These are phyloP conservation scores for Lactarius evosmus DNA, from an alignment of 768 basidiomycete genomes.

Conservation along the genomic window DNA sequence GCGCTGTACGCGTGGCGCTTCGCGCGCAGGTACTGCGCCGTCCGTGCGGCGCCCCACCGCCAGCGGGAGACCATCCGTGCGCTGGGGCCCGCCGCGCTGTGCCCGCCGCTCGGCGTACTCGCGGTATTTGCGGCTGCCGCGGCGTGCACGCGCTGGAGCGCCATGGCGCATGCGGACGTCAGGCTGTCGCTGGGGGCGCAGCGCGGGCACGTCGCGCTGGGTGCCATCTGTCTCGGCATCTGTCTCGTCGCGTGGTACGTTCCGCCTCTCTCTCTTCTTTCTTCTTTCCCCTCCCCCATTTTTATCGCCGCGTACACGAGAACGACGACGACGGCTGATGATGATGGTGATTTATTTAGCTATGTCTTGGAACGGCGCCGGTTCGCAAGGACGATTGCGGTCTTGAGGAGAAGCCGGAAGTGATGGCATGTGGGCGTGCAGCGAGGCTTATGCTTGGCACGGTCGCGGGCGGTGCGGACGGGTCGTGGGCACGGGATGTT, in stretches of 20 bases:
- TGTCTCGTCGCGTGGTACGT: neutral
- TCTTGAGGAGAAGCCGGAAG: neutral
- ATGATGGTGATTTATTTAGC: neutral
- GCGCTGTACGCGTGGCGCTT: constrained; percentile 60
- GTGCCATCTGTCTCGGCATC: constrained; percentile 28
- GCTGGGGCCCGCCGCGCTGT: too few species aligned
- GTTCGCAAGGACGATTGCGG: neutral
- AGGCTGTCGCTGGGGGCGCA: constrained; percentile 31
- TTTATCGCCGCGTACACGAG: neutral
- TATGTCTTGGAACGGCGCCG: neutral
- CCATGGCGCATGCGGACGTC: constrained; percentile 20
- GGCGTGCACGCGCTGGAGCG: too few species aligned
- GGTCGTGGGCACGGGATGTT: neutral
- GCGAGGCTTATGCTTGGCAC: neutral
- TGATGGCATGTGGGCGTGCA: neutral
- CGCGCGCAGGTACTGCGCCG: constrained; percentile 45
- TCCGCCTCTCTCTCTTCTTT: too few species aligned
- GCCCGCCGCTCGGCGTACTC: too few species aligned
- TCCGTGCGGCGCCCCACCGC: neutral
- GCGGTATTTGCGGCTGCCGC: too few species aligned
- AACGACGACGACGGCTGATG: neutral
- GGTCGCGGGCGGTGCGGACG: neutral
- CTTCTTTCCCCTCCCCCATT: too few species aligned
- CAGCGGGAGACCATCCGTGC: neutral
- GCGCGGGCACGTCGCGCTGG: constrained; percentile 32